These are phyloP conservation scores for Nectriaceae sp. DNA, from an alignment of 2,329 filamentous ascomycete genomes.

Conservation along the genomic window DNA sequence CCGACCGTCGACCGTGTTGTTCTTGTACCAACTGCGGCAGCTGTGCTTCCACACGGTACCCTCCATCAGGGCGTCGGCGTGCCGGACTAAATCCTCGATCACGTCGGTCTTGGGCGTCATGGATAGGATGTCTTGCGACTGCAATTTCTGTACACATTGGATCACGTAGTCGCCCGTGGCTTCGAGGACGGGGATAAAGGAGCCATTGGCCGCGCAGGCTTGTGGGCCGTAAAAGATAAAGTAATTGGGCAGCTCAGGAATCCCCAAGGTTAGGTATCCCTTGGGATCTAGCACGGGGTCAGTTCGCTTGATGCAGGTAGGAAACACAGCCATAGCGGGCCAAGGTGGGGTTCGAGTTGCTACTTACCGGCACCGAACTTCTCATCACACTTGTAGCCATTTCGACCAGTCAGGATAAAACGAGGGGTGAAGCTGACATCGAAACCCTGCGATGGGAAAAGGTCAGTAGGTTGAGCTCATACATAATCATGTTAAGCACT, in stretches of 20 bases:
- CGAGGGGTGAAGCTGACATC: conserved; percentile 14
- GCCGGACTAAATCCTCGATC: conserved; percentile 3
- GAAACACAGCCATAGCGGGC: no score
- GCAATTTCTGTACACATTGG: conserved; percentile 6
- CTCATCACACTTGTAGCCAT: not conserved
- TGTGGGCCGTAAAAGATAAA: conserved; percentile 8
- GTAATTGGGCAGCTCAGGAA: conserved; percentile 6
- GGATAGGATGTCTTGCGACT: conserved; percentile 1
- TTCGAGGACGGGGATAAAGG: conserved; percentile 3
- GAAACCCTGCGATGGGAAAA: no score
- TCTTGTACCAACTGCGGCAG: conserved; percentile 3
- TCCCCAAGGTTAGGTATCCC: no score
- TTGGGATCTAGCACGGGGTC: no score
- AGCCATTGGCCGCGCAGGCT: conserved; percentile 5
- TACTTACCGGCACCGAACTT: no score
- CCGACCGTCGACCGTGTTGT: not conserved
- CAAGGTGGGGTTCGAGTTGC: no score
- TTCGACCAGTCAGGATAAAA: not conserved
- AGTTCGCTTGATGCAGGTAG: no score
- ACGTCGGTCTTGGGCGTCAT: conserved; percentile 2
- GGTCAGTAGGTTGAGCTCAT: no score
- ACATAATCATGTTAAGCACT: no score
- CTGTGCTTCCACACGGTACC: conserved; percentile 9
- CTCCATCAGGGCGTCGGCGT: conserved; percentile 8
- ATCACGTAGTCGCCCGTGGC: conserved; percentile 3